Evolutionary conservation across 2,329 filamentous ascomycete genomes (phyloP), one percentile per base, ranked within the genome.

Genomic region (Phyllosticta ampelicida): DNA sequence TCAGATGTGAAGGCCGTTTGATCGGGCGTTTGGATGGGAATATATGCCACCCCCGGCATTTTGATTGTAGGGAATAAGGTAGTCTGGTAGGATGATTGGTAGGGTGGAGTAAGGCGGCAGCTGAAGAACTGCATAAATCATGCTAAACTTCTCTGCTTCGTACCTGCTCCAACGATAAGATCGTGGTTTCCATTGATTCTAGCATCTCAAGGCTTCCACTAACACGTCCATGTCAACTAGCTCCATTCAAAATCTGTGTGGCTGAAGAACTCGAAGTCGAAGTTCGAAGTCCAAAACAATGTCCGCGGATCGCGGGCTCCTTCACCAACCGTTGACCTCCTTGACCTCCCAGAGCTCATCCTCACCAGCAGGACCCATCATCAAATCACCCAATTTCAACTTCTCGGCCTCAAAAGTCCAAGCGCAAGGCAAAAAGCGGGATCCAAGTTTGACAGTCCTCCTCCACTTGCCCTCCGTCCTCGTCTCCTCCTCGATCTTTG

Each of bases 401-500:
- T 64, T 57, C 58, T 65, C 68, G 1, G 62, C 59, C 58, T 69
- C 64, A 54, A 73, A 73, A 29, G 68, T 64, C 18, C 69, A 63
- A 0, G 65, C 65, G 64, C 74, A 76, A 18, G 75, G 75, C 62
- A 77, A 18, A 54, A 71, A 75, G 51, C 63, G 54, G 54, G 68
- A 65, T 1, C 75, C 75, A 13, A 76, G 64, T 62, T 70, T 70
- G 4, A 68, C 67, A 28, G 63, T 62, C 30, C 75, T 64, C 62
- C 64, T 66, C 75, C 75, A 78, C 36, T n/a, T n/a, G 13, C 8
- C 13, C n/a, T n/a, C 13, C 3, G 36, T 4, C 36, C 11, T 4
- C 36, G 13, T 44, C 36, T 44, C n/a, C 36, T 16, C 13, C 29
- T 36, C 29, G 9, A 4, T 16, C 36, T n/a, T 44, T 16, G 11